Evolutionary conservation across 495 filamentous ascomycete genomes (phyloP).

Genomic region (Letharia lupina): DNA sequence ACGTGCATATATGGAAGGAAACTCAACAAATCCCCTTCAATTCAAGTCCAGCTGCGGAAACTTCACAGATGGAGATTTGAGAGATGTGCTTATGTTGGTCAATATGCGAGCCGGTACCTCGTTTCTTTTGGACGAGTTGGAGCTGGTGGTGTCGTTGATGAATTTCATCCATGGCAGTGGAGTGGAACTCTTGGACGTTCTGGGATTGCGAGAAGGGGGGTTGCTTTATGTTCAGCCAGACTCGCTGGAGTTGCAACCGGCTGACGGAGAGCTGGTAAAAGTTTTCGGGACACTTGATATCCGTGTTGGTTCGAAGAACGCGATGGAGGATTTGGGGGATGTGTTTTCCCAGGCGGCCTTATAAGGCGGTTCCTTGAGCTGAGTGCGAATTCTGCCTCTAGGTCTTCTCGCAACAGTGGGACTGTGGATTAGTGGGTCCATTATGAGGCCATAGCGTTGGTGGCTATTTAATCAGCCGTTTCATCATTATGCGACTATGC

Average conservation of each 20-base stretch:
- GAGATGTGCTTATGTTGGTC: neutral
- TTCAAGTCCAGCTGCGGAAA: neutral
- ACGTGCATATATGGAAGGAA: neutral
- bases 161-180: neutral
- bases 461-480: too few relatives aligned
- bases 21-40: neutral
- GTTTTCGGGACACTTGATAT: neutral
- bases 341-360: neutral
- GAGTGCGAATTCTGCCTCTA: neutral
- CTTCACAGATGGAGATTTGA: neutral
- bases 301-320: neutral
- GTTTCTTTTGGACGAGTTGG: neutral
- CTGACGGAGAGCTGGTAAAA: neutral
- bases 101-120: neutral
- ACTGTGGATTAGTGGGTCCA: too few relatives aligned
- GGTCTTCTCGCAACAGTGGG: too few relatives aligned
- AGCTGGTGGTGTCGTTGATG: constrained; percentile 2
- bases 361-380: neutral
- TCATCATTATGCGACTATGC: too few relatives aligned
- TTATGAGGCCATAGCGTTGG: too few relatives aligned
- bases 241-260: neutral
- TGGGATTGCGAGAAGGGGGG: neutral
- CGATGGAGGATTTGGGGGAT: neutral
- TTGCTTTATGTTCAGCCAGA: neutral
- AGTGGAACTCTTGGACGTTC: neutral